Percentiles rank a stretch among this genome's conserved stretches.
phyloP scores from a whole-genome alignment of 1,284 basidiomycete genomes.

The Thecaphora thlaspeos region DNA sequence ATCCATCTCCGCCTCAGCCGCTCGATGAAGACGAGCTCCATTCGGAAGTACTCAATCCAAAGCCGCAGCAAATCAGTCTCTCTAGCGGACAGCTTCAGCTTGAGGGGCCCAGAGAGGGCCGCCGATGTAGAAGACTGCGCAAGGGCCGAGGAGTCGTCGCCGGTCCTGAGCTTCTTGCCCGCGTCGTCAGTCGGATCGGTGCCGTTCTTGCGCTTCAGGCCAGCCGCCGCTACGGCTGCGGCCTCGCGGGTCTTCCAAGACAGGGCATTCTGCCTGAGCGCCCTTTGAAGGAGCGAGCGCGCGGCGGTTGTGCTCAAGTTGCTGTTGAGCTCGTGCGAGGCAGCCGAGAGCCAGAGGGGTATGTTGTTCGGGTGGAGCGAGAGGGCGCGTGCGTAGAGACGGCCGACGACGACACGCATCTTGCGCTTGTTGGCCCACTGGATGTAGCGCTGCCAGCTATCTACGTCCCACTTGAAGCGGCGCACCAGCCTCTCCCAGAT shows the following conservation, averaged over 20 bases:
- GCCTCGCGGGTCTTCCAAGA: constrained; percentile 14
- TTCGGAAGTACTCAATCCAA: constrained; percentile 67
- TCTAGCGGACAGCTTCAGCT: constrained; percentile 22
- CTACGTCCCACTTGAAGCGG: constrained; percentile 83
- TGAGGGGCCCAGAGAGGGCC: constrained; percentile 18
- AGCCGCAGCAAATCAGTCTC: constrained; percentile 46
- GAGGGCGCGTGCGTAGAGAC: constrained; percentile 67
- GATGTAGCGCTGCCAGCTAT: constrained; percentile 84
- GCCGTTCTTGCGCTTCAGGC: constrained; percentile 11
- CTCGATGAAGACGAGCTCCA: constrained; percentile 87
- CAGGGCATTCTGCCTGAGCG: constrained; percentile 64
- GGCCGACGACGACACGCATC: constrained; percentile 74
- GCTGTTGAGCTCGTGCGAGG: constrained; percentile 77
- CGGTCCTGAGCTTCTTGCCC: constrained; percentile 6
- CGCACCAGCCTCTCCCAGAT: constrained; percentile 86
- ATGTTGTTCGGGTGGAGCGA: constrained; percentile 80
- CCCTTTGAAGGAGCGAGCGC: constrained; percentile 79
- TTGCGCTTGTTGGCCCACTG: constrained; percentile 76
- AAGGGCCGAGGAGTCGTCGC: neutral
- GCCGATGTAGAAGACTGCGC: neutral
- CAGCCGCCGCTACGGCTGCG: neutral
- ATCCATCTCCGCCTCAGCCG: constrained; percentile 77
- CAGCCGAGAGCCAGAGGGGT: constrained; percentile 79
- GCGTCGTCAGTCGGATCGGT: neutral
- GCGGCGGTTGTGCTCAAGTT: constrained; percentile 74